Conservation (phyloP, 768 basidiomycete genomes). For the Podaxis rugospora region DNA sequence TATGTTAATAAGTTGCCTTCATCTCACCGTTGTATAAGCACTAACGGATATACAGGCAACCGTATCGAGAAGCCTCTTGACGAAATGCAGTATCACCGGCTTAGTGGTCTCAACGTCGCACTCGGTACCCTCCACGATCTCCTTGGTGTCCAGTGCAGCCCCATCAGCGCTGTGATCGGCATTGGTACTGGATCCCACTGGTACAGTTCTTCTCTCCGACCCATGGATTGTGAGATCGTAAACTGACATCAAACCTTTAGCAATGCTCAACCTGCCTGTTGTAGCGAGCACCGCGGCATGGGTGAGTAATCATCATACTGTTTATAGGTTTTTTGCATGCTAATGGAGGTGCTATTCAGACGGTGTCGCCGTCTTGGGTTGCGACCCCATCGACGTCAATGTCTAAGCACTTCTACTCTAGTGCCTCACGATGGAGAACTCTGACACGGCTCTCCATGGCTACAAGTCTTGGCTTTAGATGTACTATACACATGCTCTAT, state of each 20-base stretch:
- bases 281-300: slow-evolving; percentile 15
- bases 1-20: not conserved
- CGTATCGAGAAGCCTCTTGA: not conserved
- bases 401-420: slow-evolving; percentile 1
- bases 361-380: slow-evolving; percentile 16
- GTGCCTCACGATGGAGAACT: not conserved
- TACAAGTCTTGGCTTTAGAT: no score
- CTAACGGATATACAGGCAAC: not conserved
- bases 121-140: slow-evolving; percentile 1
- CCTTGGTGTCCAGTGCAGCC: slow-evolving; percentile 16
- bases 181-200: slow-evolving; percentile 17
- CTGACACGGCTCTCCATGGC: not conserved
- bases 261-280: slow-evolving; percentile 17
- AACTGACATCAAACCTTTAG: slow-evolving; percentile 1
- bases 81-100: not conserved
- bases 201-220: not conserved
- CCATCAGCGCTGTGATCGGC: slow-evolving; percentile 11
- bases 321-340: not conserved
- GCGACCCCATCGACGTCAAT: slow-evolving; percentile 17
- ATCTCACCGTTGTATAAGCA: not conserved
- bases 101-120: not conserved
- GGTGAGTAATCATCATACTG: slow-evolving; percentile 12
- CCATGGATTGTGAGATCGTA: no score
- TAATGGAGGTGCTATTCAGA: slow-evolving; percentile 1
- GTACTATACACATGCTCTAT: no score